phyloP scores from a whole-genome alignment of 2,329 filamentous ascomycete species.

The Talaromyces atroroseus region DNA sequence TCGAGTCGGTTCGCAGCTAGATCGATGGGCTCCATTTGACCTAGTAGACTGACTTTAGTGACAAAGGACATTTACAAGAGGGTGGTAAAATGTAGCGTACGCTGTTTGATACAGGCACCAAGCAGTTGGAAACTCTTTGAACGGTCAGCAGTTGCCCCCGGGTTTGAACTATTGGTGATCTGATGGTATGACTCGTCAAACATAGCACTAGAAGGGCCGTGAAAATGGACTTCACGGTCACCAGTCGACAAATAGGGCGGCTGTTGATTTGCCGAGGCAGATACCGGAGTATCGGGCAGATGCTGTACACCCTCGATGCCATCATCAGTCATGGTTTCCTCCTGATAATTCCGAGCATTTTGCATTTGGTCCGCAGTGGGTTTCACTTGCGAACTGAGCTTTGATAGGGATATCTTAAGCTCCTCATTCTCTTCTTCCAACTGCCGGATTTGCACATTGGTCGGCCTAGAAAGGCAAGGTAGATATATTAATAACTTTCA shows the following conservation, averaged over 20 bases:
- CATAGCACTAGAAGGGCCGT: slow-evolving; percentile 11
- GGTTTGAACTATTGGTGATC: background rate
- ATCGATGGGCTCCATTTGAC: slow-evolving; percentile 49
- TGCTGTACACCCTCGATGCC: background rate
- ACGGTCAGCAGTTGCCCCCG: background rate
- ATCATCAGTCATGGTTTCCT: background rate
- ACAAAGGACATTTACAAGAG: background rate
- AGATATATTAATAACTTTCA: background rate
- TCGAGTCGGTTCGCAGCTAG: slow-evolving; percentile 44
- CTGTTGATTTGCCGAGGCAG: background rate
- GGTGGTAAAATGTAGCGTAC: slow-evolving; percentile 9
- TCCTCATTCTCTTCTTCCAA: slow-evolving; percentile 22
- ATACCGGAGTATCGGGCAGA: background rate
- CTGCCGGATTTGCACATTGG: slow-evolving; percentile 23
- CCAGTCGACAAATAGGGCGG: slow-evolving; percentile 13
- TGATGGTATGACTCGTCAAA: slow-evolving; percentile 10
- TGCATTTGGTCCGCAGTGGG: background rate
- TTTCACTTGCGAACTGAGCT: slow-evolving; percentile 5
- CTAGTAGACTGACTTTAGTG: slow-evolving; percentile 13
- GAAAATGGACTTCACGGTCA: slow-evolving; percentile 9
- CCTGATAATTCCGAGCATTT: background rate
- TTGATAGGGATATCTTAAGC: slow-evolving; percentile 17
- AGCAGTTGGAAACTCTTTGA: slow-evolving; percentile 15
- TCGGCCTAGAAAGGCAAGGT: slow-evolving; percentile 17
- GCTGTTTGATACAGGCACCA: slow-evolving; percentile 22